Percentiles rank a stretch among this genome's conserved stretches.
Evolutionary conservation across 805 yeast genomes (phyloP).

Genomic region (Metschnikowia shivogae): DNA sequence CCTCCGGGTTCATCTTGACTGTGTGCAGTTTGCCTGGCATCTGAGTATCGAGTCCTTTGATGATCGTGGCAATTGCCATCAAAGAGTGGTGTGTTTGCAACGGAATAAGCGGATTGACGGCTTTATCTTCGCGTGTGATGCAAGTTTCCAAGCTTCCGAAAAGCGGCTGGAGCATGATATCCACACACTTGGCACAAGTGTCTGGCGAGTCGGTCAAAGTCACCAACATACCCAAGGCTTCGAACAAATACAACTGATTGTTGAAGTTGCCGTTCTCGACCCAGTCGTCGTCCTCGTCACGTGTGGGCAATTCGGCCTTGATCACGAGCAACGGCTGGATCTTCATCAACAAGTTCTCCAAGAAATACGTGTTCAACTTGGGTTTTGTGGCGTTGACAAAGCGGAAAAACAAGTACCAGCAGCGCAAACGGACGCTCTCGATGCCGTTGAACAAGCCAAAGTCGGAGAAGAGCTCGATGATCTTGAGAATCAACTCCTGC

Average conservation of each 20-base stretch:
- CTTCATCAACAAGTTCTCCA: conserved; percentile 55
- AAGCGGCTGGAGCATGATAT: conserved; percentile 68
- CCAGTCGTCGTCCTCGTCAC: conserved; percentile 54
- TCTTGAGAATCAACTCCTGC: conserved; percentile 49
- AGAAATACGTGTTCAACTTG: conserved; percentile 42
- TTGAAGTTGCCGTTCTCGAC: conserved; percentile 57
- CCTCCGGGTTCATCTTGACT: conserved; percentile 26
- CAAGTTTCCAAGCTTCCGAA: conserved; percentile 68
- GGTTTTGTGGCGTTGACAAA: conserved; percentile 77
- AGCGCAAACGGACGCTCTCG: conserved; percentile 72
- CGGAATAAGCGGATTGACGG: conserved; percentile 41
- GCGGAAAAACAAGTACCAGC: conserved; percentile 88
- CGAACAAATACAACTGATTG: conserved; percentile 78
- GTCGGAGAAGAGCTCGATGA: conserved; percentile 73
- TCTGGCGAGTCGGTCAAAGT: conserved; percentile 30
- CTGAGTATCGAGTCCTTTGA: conserved; percentile 73
- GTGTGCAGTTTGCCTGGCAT: conserved; percentile 26
- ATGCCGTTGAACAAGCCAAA: conserved; percentile 75
- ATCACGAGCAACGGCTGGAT: conserved; percentile 62
- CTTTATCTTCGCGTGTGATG: conserved; percentile 37
- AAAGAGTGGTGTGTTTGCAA: conserved; percentile 82
- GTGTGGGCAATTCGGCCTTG: conserved; percentile 50
- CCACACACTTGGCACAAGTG: conserved; percentile 47
- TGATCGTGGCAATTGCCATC: conserved; percentile 85
- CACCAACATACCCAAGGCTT: conserved; percentile 76